Evolutionary conservation across 805 yeast genomes (phyloP).

Genomic region (Nakazawaea anatomiae): DNA sequence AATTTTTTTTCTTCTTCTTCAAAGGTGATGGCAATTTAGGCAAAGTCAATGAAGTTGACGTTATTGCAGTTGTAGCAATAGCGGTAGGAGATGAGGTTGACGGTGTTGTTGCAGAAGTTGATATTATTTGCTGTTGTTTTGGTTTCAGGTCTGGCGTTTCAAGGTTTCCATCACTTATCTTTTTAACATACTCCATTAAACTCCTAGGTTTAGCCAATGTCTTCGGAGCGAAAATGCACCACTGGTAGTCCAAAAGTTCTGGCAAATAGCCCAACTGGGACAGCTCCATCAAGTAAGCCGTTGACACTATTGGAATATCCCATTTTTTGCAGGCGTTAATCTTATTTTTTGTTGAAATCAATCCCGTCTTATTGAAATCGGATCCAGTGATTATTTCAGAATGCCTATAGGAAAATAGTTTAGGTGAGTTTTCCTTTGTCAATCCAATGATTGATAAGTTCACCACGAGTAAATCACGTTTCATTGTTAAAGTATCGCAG

Average conservation of each 20-base stretch:
- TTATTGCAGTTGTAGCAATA: too few relatives aligned
- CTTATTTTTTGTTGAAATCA: conserved; percentile 43
- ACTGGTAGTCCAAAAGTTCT: conserved; percentile 36
- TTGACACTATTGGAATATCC: conserved; percentile 52
- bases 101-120: too few relatives aligned
- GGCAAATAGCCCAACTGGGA: conserved; percentile 32
- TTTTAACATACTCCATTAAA: conserved; percentile 1
- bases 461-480: conserved; percentile 52
- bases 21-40: conserved; percentile 50
- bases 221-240: conserved; percentile 54
- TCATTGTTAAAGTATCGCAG: conserved; percentile 39
- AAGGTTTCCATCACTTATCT: neutral
- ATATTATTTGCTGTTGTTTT: conserved; percentile 5
- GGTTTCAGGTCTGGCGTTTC: conserved; percentile 7
- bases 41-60: conserved; percentile 13
- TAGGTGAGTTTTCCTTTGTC: conserved; percentile 32
- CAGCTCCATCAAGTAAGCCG: conserved; percentile 49
- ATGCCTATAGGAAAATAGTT: conserved; percentile 30
- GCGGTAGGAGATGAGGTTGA: too few relatives aligned
- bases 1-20: conserved; percentile 32
- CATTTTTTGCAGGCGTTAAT: conserved; percentile 53
- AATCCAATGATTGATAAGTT: conserved; percentile 43
- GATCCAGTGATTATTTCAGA: conserved; percentile 9
- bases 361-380: conserved; percentile 24
- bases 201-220: conserved; percentile 17